A percentile compares a stretch with the other conserved stretches of the same genome.
These are phyloP conservation scores for Nidularia sp. DNA, from an alignment of 768 basidiomycete species.

Conservation along the genomic window DNA sequence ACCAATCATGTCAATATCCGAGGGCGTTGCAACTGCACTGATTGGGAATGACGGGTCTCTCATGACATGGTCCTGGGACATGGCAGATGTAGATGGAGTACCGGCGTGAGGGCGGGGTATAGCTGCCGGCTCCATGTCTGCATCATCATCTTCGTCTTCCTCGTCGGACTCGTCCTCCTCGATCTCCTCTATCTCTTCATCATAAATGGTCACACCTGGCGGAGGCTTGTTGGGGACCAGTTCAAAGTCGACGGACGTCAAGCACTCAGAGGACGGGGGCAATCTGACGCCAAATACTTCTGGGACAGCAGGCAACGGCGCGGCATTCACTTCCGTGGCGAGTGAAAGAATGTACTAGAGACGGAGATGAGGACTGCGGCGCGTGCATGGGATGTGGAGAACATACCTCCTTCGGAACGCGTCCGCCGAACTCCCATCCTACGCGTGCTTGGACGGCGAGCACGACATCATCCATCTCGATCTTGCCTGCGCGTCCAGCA, in stretches of 20 bases:
- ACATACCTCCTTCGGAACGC: constrained; percentile 82
- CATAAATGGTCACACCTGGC: constrained; percentile 68
- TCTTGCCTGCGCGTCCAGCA: constrained; percentile 70
- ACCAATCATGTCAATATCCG: constrained; percentile 66
- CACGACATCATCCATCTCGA: constrained; percentile 79
- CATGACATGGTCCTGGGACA: constrained; percentile 27
- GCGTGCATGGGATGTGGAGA: constrained; percentile 1
- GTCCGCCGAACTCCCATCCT: constrained; percentile 89
- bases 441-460: constrained; percentile 85
- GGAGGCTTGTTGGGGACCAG: constrained; percentile 83
- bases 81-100: constrained; percentile 19
- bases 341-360: constrained; percentile 72
- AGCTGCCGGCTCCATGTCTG: constrained; percentile 67
- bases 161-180: constrained; percentile 71
- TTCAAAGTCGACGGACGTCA: constrained; percentile 82
- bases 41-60: constrained; percentile 56
- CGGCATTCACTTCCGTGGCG: constrained; percentile 79
- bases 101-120: constrained; percentile 30
- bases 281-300: constrained; percentile 86
- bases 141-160: constrained; percentile 55
- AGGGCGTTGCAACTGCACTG: constrained; percentile 57
- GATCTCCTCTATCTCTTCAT: constrained; percentile 80
- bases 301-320: constrained; percentile 77
- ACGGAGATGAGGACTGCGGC: constrained; percentile 1
- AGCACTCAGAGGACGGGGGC: constrained; percentile 65